Base-by-base conservation (phyloP, 352 stramenopile species). In the Globisporangium radiosum region DNA sequence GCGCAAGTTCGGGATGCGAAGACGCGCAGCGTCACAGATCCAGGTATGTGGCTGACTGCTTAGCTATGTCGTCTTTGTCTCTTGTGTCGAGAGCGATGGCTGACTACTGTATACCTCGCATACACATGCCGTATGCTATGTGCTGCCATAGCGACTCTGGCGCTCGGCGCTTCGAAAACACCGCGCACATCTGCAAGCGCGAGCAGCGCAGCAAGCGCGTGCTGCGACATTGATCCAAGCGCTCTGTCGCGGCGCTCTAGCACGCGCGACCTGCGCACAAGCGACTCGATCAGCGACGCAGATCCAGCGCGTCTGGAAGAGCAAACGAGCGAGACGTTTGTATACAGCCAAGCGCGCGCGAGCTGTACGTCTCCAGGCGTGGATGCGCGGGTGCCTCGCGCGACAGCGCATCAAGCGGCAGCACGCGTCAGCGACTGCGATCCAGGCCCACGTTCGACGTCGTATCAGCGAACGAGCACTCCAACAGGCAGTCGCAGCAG, bases 21-120 rank as follows among this genome's bases (percentile, higher is more conserved):
- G 69, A 37, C 73, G 70, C 71, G 76, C 76, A 47, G 74, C 76
- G 25, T 63, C 57, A 17, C 61, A 68, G 59, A 88, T 88, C 65
- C 78, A 88, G 75, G 77, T 87, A 13, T 39, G 48, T 36, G 6
- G 4, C 48, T 15, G 47, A 33, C 25, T 33, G 25, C 25, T 33
- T 33, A 33, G 25, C 25, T 33, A 33, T 33, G 25, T 33, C 2
- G 25, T 33, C 25, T 3, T 33, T 33, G 25, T 33, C 25, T 33
- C 25, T 2, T 25, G 15, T 15, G 33, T 10, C 3, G 25, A 19
- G 5, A 14, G 11, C 11, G 13, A 19, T 5, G 4, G 10, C 47
- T 60, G 9, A 55, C 50, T 67, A 33, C 25, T 33, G 25, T 33
- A 33, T 33, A 33, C 25, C 25, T 33, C 25, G 2, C 25, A 33